phyloP scores from a whole-genome alignment of 768 basidiomycete genomes.

The Amanita rubescens region DNA sequence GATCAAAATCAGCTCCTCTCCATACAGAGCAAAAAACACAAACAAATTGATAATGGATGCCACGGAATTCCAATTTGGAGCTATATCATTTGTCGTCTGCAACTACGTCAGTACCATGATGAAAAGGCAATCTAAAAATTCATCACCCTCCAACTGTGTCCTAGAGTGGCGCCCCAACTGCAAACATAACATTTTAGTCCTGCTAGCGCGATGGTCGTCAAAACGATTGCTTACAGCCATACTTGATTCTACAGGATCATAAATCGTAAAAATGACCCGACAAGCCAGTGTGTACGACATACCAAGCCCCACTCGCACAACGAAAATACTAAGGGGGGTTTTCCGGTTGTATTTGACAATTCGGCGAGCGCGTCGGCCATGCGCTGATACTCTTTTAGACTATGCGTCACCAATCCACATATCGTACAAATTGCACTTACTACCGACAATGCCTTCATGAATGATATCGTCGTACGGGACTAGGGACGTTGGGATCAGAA shows the following conservation, averaged over 20 bases:
- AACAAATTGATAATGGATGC: conserved; percentile 54
- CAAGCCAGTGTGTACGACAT: conserved; percentile 12
- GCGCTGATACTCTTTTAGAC: no score
- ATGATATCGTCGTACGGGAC: no score
- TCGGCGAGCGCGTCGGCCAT: no score
- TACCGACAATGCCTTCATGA: no score
- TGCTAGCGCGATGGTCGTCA: no score
- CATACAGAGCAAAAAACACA: conserved; percentile 1
- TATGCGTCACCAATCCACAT: neutral
- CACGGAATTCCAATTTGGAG: conserved; percentile 46
- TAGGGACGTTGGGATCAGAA: no score
- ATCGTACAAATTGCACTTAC: conserved; percentile 10
- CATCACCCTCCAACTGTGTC: no score
- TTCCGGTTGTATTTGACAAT: no score
- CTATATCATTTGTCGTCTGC: conserved; percentile 52
- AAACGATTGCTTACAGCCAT: conserved; percentile 33
- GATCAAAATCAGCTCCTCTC: neutral
- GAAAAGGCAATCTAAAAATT: neutral
- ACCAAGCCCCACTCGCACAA: conserved; percentile 65
- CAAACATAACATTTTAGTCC: no score
- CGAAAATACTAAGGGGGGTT: conserved; percentile 48
- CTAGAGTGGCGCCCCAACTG: no score
- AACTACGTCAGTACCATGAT: conserved; percentile 18
- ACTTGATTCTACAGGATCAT: conserved; percentile 37
- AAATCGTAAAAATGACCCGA: neutral